Evolutionary conservation across 192 early-diverging fungal species (phyloP), one percentile per base, ranked within the genome.

Genomic region (Coemansia sp.): DNA sequence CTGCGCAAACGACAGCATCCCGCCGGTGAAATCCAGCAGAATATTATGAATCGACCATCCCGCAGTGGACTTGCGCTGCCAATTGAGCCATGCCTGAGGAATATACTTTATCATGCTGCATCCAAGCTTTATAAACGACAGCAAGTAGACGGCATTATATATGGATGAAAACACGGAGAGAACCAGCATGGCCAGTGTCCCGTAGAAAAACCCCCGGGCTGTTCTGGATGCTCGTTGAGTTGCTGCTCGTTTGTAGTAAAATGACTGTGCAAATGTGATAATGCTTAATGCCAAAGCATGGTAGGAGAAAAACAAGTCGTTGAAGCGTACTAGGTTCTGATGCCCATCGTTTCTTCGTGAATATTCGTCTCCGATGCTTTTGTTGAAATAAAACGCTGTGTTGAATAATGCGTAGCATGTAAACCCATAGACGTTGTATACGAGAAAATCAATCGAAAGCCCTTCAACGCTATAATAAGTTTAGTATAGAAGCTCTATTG

Each of bases 21-120:
- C 94, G 30, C 94, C 94, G 15, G 85, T 85, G 21, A 91, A 87
- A 63, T 97, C 94, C 42, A 94, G 73, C 6, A 94, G 40, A 50
- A 94, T 93, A 50, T 91, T 93, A 43, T 87, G 82, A 43, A 95
- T 92, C 45, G 86, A 89, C 93, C 93, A 97, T 1, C 94, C 94
- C 0, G 80, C 83, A 1, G 94, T 97, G 1, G 89, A 92, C 59
- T 87, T 72, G 15, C 84, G 80, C 16, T 46, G 26, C 55, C 70
- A 87, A 59, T 97, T 97, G 47, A 92, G 50, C 60, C 79, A 87
- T 6, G 61, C 61, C 56, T 91, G 89, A 33, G 89, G 89, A 3
- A 86, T 55, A 55, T 90, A 91, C 65, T 95, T 97, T 60, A 93
- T 60, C 52, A 95, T 66, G 47, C 82, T 87, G 59, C 91, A 81